Evolutionary conservation across 202 grass and related monocot genomes (phyloP), one percentile per base, ranked within the genome.

Genomic region (Sporobolus alterniflorus): DNA sequence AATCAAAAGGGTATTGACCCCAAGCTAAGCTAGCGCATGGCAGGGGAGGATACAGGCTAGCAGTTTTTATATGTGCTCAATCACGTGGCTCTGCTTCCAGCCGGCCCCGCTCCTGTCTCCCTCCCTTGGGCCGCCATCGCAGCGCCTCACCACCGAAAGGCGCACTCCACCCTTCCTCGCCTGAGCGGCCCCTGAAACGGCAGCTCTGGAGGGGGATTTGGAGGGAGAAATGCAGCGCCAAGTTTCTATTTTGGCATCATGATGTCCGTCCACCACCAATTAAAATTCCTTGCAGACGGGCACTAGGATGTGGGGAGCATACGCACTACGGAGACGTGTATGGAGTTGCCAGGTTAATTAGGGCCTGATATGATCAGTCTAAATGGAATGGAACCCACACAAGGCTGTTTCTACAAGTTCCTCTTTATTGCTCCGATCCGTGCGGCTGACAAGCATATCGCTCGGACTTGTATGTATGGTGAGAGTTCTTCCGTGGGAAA

Each of bases 221-320:
- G n/a, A 8, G 15, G 25, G 65, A 16, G 28, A 21, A 64, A 56
- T 52, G 30, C 57, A 11, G 67, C 17, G 59, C 74, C 66, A 74
- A 84, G 80, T 84, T 88, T 84, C 80, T 40, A 12, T 49, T 72
- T 79, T 22, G 12, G 69, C 40, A 84, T 83, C 73, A 88, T 78
- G 56, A 20, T 83, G 86, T 83, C 67, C 9, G 7, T 11, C 42
- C 42, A 4, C 42, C 26, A 65, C 79, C 66, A 33, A 50, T 25
- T 28, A 13, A 67, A 43, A 43, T 64, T 50, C 29, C 32, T 40
- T 24, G 26, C 9, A 36, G 20, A 49, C 70, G 41, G 64, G 29
- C 54, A 51, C 41, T 63, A 11, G 36, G 36, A 20, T 34, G 6
- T 0, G 6, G 15, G 7, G 8, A 5, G 9, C 17, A 18, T 15